A percentile compares a stretch with the other conserved stretches of the same genome.
phyloP scores from a whole-genome alignment of 2,329 filamentous ascomycete genomes.

The Aspergillus vadensis region DNA sequence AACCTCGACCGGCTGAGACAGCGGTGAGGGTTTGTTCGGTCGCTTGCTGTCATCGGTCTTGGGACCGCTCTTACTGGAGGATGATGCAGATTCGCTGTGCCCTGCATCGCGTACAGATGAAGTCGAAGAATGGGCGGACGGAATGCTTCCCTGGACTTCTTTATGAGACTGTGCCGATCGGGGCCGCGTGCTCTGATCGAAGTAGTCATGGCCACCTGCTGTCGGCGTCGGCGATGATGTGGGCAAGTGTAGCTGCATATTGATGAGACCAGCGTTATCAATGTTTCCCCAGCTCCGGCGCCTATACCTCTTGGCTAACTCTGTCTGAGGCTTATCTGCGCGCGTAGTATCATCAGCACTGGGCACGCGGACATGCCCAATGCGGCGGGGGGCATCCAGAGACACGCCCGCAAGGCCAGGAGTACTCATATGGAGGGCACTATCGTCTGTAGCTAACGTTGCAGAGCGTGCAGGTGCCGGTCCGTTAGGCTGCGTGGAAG shows the following conservation, averaged over 20 bases:
- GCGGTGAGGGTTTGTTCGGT: conserved; percentile 67
- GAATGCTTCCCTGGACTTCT: conserved; percentile 66
- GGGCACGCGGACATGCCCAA: conserved; percentile 58
- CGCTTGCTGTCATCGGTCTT: conserved; percentile 70
- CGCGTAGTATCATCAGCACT: conserved; percentile 73
- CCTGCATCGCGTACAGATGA: conserved; percentile 54
- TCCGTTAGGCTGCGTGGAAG: conserved; percentile 7
- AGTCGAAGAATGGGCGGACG: conserved; percentile 55
- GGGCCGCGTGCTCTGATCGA: conserved; percentile 34
- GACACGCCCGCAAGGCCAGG: conserved; percentile 31
- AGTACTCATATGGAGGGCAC: conserved; percentile 25
- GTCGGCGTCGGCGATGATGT: conserved; percentile 34
- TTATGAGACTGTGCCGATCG: conserved; percentile 48
- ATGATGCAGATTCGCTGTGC: conserved; percentile 24
- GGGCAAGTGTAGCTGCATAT: conserved; percentile 37
- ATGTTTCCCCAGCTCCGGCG: conserved; percentile 79
- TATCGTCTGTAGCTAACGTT: conserved; percentile 42
- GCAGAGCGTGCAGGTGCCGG: conserved; percentile 10
- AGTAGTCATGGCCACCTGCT: conserved; percentile 40
- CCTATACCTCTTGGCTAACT: conserved; percentile 74
- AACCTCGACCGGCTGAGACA: conserved; percentile 68
- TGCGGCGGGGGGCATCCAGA: conserved; percentile 42
- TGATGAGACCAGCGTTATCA: conserved; percentile 46
- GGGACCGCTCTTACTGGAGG: conserved; percentile 34
- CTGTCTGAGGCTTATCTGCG: conserved; percentile 54